Conservation (phyloP, 495 filamentous ascomycete genomes). For the Neurospora sp. region DNA sequence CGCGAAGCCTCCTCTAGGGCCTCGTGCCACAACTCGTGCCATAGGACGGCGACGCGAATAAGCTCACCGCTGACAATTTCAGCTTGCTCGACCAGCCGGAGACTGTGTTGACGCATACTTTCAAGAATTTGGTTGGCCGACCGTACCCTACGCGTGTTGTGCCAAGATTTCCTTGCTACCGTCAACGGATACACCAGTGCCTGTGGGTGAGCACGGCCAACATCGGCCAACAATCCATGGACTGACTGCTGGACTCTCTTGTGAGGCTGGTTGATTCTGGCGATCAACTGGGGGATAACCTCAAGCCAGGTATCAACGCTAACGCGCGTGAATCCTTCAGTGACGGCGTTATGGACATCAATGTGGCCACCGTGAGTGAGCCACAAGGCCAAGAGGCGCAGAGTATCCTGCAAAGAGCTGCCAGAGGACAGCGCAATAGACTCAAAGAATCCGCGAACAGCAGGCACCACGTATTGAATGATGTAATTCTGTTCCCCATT, state of each 20-base stretch:
- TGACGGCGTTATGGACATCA: conserved; percentile 80
- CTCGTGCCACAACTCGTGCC: conserved; percentile 99
- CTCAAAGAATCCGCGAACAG: conserved; percentile 87
- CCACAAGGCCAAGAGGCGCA: conserved; percentile 89
- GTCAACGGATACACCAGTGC: conserved; percentile 99
- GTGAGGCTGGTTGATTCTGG: conserved; percentile 93
- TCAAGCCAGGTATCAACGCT: conserved; percentile 97
- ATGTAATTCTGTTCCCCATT: conserved; percentile 44
- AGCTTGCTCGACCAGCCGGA: conserved; percentile 89
- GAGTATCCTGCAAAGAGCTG: conserved; percentile 89
- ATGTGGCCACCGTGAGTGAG: conserved; percentile 82
- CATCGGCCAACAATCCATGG: conserved; percentile 80
- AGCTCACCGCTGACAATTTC: conserved; percentile 89
- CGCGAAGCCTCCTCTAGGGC: conserved; percentile 95
- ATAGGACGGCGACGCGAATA: conserved; percentile 90
- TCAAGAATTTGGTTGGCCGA: conserved; percentile 92
- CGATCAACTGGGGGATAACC: conserved; percentile 94
- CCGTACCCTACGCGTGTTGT: conserved; percentile 65
- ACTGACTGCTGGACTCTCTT: conserved; percentile 74
- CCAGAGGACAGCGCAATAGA: conserved; percentile 85
- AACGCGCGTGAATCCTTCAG: conserved; percentile 79
- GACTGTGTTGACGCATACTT: conserved; percentile 89
- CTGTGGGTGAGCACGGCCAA: conserved; percentile 89
- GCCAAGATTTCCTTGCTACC: conserved; percentile 86
- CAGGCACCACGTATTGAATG: conserved; percentile 83